Evolutionary conservation across 371 early-diverging fungal species (phyloP), one percentile per base, ranked within the genome.

Genomic region (Apophysomyces ossiformis): DNA sequence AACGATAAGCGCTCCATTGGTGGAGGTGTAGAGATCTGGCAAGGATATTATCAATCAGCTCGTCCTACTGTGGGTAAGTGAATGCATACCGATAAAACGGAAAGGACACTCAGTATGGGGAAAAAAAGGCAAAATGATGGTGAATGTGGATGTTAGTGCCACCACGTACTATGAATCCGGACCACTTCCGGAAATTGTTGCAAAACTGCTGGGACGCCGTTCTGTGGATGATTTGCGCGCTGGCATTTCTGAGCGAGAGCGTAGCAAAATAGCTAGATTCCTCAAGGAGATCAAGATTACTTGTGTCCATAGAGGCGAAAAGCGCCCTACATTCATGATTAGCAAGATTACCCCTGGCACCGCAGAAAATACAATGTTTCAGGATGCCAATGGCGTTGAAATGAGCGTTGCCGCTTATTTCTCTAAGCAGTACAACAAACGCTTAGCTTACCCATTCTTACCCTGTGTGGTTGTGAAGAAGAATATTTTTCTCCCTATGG

Each of bases 11-110:
- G 74, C 26, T 59, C 75, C 0, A 82, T 88, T 37, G 82, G 81
- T 41, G 91, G 91, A 54, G 96, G 95, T 32, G 82, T 90, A n/a
- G 95, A 94, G 76, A 87, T 94, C 5, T 95, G 96, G 95, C 90
- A 90, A 68, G 98, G 98, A 11, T 94, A 88, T 76, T 94, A 93
- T 66, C 94, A 95, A 69, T 91, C 92, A 32, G 87, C 93, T 21
- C 83, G 91, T 7, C 92, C 96, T 12, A 82, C 90, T 59, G 44
- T 74, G 2, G 90, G 92, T 74, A 81, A 75, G 63, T 78, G 2
- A n/a, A 16, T 32, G 21, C 18, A 26, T 38, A 60, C 35, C 47
- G 58, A 60, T 54, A 5, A 37, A 8, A 16, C 18, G n/a, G 1
- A 13, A 13, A 2, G 0, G 39, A 26, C 32, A 26, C 2, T 26